These are phyloP conservation scores for Neostapfia colusana DNA, from an alignment of 176 grass and related monocot genomes.

Conservation along the genomic window DNA sequence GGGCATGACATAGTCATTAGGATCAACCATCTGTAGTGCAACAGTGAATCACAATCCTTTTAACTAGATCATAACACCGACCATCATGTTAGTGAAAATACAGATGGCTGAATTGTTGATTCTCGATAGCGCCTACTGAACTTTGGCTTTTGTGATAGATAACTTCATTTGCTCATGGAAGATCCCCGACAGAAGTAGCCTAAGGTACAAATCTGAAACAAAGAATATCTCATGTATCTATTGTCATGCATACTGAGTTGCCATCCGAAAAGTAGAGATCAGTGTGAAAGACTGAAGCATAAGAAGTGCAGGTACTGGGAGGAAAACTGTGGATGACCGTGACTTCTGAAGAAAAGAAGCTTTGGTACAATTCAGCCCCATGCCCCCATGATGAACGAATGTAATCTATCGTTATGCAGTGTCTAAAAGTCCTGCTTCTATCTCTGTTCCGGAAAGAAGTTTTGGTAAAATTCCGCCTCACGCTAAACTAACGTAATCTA, in stretches of 20 bases:
- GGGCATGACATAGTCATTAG: slow-evolving; percentile 21
- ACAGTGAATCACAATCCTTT: slow-evolving; percentile 16
- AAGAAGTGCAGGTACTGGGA: neutral
- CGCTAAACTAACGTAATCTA: neutral
- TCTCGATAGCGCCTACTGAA: slow-evolving; percentile 31
- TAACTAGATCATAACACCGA: neutral
- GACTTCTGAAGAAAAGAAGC: neutral
- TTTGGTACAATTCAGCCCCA: too few relatives aligned
- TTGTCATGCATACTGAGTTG: neutral
- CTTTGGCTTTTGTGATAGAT: slow-evolving; percentile 1
- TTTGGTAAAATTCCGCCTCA: neutral
- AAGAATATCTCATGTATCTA: slow-evolving; percentile 31
- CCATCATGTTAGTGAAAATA: neutral
- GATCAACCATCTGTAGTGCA: slow-evolving; percentile 5
- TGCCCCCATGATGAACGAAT: too few relatives aligned
- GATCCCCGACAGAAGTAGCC: neutral
- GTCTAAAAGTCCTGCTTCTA: neutral
- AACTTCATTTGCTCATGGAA: slow-evolving; percentile 42
- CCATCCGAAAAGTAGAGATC: neutral
- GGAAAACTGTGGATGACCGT: neutral
- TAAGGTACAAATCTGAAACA: slow-evolving; percentile 47
- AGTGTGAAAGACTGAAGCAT: neutral
- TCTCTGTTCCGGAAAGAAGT: neutral
- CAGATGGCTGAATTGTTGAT: slow-evolving; percentile 16
- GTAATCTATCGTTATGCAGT: too few relatives aligned